A percentile compares a stretch with the other conserved stretches of the same genome.
phyloP scores from a whole-genome alignment of 805 yeast genomes.

The Ogataea chonburiensis region DNA sequence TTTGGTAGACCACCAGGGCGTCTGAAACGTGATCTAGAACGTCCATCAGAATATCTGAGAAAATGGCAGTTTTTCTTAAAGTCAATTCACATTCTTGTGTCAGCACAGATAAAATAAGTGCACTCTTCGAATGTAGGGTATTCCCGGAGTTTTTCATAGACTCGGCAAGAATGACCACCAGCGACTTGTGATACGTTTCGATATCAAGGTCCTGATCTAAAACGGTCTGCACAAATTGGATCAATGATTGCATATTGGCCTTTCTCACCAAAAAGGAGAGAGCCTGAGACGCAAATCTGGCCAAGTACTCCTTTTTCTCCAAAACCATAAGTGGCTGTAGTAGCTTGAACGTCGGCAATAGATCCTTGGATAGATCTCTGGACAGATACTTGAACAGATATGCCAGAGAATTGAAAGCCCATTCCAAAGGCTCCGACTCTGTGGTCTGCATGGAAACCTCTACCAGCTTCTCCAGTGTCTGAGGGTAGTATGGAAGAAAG shows the following conservation, averaged over 20 bases:
- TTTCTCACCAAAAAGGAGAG: slow-evolving; percentile 79
- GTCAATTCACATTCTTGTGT: slow-evolving; percentile 20
- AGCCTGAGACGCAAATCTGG: slow-evolving; percentile 88
- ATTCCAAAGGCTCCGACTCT: slow-evolving; percentile 67
- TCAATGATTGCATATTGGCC: slow-evolving; percentile 48
- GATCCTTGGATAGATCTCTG: slow-evolving; percentile 56
- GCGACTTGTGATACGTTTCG: slow-evolving; percentile 53
- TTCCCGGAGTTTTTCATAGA: slow-evolving; percentile 70
- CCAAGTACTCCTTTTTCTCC: slow-evolving; percentile 57
- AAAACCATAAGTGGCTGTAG: slow-evolving; percentile 64
- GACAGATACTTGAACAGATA: slow-evolving; percentile 86
- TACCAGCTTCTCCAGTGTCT: slow-evolving; percentile 51
- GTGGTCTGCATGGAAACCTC: slow-evolving; percentile 47
- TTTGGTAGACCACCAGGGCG: slow-evolving; percentile 44
- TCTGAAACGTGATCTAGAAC: slow-evolving; percentile 54
- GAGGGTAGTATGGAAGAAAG: slow-evolving; percentile 63
- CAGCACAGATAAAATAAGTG: slow-evolving; percentile 44
- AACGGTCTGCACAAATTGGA: slow-evolving; percentile 42
- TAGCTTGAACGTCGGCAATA: slow-evolving; percentile 65
- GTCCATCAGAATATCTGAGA: slow-evolving; percentile 57
- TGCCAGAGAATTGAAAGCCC: slow-evolving; percentile 82
- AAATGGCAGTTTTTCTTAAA: slow-evolving; percentile 39
- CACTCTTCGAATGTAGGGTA: slow-evolving; percentile 71
- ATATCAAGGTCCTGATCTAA: slow-evolving; percentile 37
- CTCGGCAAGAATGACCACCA: slow-evolving; percentile 65